phyloP scores from a whole-genome alignment of 345 rosid species.

The Salix dunnii region DNA sequence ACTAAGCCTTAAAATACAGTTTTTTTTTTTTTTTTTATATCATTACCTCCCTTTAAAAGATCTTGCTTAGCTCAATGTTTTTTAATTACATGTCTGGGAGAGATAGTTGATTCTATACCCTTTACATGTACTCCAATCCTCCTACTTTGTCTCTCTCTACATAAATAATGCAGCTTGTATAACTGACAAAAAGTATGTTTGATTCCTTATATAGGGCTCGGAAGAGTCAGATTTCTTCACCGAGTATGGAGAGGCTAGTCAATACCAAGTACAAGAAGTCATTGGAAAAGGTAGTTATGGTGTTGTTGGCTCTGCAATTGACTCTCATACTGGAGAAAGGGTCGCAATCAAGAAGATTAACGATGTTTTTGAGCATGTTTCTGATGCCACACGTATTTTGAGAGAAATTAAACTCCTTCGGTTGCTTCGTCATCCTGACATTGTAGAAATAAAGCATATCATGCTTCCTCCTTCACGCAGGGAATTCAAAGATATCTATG shows the following conservation, averaged over 20 bases:
- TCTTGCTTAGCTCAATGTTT: neutral
- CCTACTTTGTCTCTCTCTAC: neutral
- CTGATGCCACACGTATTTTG: conserved; percentile 93
- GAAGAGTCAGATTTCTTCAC: conserved; percentile 83
- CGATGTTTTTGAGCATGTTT: conserved; percentile 95
- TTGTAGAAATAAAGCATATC: conserved; percentile 89
- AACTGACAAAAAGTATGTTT: neutral
- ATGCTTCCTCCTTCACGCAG: conserved; percentile 98
- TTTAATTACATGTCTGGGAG: neutral
- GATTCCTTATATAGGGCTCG: conserved; percentile 41
- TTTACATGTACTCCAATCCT: neutral
- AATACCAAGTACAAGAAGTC: conserved; percentile 87
- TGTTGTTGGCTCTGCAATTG: conserved; percentile 90
- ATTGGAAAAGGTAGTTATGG: conserved; percentile 98
- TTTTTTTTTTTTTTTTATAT: neutral
- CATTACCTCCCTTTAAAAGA: neutral
- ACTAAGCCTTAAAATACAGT: neutral
- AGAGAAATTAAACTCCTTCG: conserved; percentile 94
- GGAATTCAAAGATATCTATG: conserved; percentile 90
- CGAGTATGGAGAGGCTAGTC: conserved; percentile 93
- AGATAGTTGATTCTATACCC: neutral
- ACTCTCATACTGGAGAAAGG: conserved; percentile 73
- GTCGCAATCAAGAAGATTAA: conserved; percentile 95
- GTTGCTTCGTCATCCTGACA: conserved; percentile 90
- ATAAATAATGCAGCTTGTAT: neutral